Base-by-base conservation (phyloP, 768 basidiomycete species). In the Clitopilus hobsonii region DNA sequence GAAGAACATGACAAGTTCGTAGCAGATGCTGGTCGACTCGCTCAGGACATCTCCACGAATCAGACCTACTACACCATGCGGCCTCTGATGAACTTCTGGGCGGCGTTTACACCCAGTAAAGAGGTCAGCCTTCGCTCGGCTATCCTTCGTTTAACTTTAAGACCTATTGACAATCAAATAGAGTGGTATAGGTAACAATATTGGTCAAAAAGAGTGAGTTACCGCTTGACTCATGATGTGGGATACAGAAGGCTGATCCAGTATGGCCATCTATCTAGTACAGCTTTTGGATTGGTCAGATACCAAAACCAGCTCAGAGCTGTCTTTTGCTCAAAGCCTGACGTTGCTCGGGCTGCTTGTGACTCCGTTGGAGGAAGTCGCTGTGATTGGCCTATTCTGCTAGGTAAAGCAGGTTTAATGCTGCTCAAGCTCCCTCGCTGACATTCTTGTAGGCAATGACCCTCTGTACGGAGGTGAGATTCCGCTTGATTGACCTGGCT, bases 61-160 rank as follows among this genome's bases (percentile, higher is more conserved):
- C 85, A 88, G 59, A 90, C 89, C 0, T 91, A 90, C 66, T 76
- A 85, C 57, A 84, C 88, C 0, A 88, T 92, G 20, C 80, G 80
- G 60, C 88, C 88, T 2, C 71, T 91, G 47, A 69, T 91, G 59
- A 91, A 91, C 64, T 89, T 91, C 59, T 92, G 88, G 87, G 89
- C 85, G 5, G 86, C 86, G 0, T 91, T 89, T 60, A 74, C 85
- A n/a, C 83, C 89, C 0, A 91, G 89, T 65, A 77, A 77, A 56
- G 86, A 90, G 76, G 90, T 86, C 27, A 14, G 61, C 56, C 13
- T 54, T 27, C 22, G 18, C 10, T 3, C n/a, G 32, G 4, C 32
- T 11, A 36, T 36, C 32, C 32, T 36, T 11, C 32, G 8, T 11
- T n/a, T 36, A 11, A n/a, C n/a, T n/a, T 36, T 11, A 36, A 11